These are phyloP conservation scores for Chionographis japonica DNA, from an alignment of 106 monocot genomes.

Conservation along the genomic window DNA sequence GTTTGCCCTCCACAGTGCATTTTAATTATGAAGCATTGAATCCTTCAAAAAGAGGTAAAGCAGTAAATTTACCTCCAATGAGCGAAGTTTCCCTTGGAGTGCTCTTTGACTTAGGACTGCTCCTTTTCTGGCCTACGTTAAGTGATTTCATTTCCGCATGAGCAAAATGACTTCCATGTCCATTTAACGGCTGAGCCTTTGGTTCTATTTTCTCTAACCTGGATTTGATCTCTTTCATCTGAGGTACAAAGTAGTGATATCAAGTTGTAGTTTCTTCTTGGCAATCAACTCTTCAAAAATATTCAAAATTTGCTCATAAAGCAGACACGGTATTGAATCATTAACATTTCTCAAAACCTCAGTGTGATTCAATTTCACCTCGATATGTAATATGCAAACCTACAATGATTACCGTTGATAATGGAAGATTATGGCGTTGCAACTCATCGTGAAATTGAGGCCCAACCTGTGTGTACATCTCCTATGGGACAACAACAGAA, in stretches of 20 bases:
- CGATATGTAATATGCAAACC: slow-evolving; percentile 2
- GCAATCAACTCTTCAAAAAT: not conserved
- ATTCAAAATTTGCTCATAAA: not conserved
- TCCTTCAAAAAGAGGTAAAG: not conserved
- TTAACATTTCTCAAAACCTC: not conserved
- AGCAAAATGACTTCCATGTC: slow-evolving; percentile 31
- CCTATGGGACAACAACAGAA: slow-evolving; percentile 33
- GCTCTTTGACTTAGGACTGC: slow-evolving; percentile 75
- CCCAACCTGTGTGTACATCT: slow-evolving; percentile 83
- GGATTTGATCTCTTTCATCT: slow-evolving; percentile 92
- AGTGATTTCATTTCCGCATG: slow-evolving; percentile 50
- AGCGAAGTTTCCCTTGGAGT: slow-evolving; percentile 63
- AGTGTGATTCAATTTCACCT: not conserved
- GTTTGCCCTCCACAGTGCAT: too few species aligned
- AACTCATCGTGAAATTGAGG: slow-evolving; percentile 93
- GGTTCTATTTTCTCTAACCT: slow-evolving; percentile 85
- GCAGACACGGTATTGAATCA: not conserved
- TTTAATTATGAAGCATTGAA: too few species aligned
- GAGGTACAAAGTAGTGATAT: slow-evolving; percentile 14
- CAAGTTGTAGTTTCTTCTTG: not conserved
- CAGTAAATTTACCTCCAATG: slow-evolving; percentile 47
- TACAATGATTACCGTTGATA: slow-evolving; percentile 59
- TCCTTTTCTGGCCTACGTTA: slow-evolving; percentile 57
- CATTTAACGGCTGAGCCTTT: slow-evolving; percentile 49
- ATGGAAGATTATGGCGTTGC: slow-evolving; percentile 82